These are phyloP conservation scores for Gracilaria vermiculophylla DNA, from an alignment of 23 red algal genomes.

Conservation along the genomic window DNA sequence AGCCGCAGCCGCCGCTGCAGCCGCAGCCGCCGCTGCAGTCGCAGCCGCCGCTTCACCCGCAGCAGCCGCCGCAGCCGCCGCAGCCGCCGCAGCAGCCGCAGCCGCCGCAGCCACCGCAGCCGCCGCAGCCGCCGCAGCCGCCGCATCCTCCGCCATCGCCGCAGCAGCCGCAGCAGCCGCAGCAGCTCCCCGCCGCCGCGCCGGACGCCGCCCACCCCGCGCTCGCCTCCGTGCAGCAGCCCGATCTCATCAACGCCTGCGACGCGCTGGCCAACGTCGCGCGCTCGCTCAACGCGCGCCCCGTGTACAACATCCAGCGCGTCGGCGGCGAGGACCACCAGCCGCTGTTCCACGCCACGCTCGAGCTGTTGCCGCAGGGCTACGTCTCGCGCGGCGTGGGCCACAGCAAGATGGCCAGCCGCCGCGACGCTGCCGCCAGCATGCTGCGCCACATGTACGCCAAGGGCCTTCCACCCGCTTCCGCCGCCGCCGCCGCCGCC, in stretches of 20 bases:
- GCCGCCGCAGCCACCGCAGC: background rate
- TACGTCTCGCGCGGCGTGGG: conserved; percentile 14
- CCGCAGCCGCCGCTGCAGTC: background rate
- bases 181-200: background rate
- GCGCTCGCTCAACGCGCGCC: background rate
- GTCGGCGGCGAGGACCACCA: conserved; percentile 55
- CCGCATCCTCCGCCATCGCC: background rate
- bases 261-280: conserved; percentile 5
- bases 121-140: no score
- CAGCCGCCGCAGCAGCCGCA: background rate
- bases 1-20: background rate
- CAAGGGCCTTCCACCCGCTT: background rate
- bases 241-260: background rate
- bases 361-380: conserved; percentile 16
- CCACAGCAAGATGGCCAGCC: conserved; percentile 19
- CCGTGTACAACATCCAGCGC: conserved; percentile 4
- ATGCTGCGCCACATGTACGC: conserved; percentile 30
- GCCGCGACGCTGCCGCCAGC: conserved; percentile 28
- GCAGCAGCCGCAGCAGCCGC: background rate
- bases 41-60: background rate
- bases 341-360: conserved; percentile 35
- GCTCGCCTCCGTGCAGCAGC: background rate
- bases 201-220: background rate
- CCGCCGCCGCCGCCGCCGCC: background rate
- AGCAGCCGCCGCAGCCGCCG: background rate